Base-by-base conservation (phyloP, 1,139 yeast species). In the Geotrichum aggregatum region DNA sequence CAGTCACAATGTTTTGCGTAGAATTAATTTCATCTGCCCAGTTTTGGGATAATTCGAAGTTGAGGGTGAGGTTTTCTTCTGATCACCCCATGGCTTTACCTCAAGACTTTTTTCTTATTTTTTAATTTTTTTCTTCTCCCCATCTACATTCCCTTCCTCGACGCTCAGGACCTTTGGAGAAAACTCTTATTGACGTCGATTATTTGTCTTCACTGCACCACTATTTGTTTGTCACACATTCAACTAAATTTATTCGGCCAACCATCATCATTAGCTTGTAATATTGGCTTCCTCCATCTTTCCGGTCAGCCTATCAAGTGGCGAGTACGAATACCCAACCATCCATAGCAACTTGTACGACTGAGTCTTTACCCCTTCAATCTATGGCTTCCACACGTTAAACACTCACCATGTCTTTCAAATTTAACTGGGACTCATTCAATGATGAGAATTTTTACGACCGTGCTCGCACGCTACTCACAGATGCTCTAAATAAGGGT, bases 361-460 rank as follows among this genome's bases (percentile, higher is more conserved):
- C 8, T 5, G 28, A 24, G 18, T 34, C 16, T 13, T 18, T 18
- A n/a, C 36, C 36, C 36, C 36, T 26, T 24, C 24, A 3, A 13
- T 41, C 28, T 44, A 33, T 28, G 39, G 16, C 14, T 8, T 7
- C 7, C 31, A 14, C 14, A 19, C 30, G 13, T 5, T 24, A 21
- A 24, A 39, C 30, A 13, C 34, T 21, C 26, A 39, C 47, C 42
- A 86, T 86, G 95, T 84, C 94, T 21, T 85, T 87, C 67, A 81
- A 81, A 61, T 84, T 86, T 60, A 80, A 84, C 69, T 86, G 95
- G 95, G 79, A 80, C 61, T 76, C 87, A n/a, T 74, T 86, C 47
- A 87, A 84, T 61, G 80, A 85, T 52, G 86, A 83, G 51, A 75
- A 82, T 43, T 76, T 87, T 61, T 75, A 83, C 41, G 70, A 74